A percentile compares a stretch with the other conserved stretches of the same genome.
phyloP scores from a whole-genome alignment of 225 moss, liverwort and hornwort species.

The Straminergon stramineum region DNA sequence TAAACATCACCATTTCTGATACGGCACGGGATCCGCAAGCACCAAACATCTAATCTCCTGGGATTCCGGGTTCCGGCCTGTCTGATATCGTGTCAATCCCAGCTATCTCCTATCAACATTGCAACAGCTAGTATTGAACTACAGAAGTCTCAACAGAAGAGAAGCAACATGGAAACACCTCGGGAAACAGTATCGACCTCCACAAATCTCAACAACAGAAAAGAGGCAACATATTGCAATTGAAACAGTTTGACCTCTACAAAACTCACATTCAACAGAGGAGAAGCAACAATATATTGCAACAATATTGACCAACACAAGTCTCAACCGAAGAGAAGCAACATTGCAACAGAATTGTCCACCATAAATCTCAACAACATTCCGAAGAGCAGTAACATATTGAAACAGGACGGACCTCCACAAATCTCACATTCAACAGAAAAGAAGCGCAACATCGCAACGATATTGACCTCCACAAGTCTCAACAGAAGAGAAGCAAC shows the following conservation, averaged over 20 bases:
- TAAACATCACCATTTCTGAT: background rate
- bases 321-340: too few species aligned
- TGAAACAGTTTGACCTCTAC: background rate
- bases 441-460: background rate
- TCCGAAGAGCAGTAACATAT: too few species aligned
- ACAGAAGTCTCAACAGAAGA: background rate
- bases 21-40: background rate
- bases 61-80: background rate
- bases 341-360: too few species aligned
- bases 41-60: background rate
- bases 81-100: background rate
- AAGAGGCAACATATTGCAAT: background rate
- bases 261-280: background rate
- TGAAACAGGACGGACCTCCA: background rate
- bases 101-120: background rate
- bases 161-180: background rate
- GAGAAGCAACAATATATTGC: background rate
- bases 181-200: background rate
- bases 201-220: background rate
- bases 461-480: too few species aligned
- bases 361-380: too few species aligned
- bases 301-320: too few species aligned
- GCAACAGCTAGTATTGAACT: background rate
- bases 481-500: background rate
- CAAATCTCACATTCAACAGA: background rate